These are phyloP conservation scores for Colletotrichum sublineola DNA, from an alignment of 2,329 filamentous ascomycete genomes.

Conservation along the genomic window DNA sequence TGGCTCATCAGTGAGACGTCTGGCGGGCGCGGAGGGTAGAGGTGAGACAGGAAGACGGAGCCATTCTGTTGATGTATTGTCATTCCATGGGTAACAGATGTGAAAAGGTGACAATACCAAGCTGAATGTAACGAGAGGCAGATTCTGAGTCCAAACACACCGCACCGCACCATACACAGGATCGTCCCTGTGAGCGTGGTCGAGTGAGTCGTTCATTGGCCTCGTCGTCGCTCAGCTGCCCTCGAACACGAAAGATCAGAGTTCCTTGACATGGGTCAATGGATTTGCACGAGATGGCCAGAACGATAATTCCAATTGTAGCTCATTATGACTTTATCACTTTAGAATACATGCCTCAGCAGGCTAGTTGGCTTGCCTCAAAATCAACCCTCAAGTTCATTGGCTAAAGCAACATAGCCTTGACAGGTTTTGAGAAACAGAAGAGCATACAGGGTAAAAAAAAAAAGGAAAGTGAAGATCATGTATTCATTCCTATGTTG, in stretches of 20 bases:
- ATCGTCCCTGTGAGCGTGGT: neutral
- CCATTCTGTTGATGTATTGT: neutral
- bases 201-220: neutral
- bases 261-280: neutral
- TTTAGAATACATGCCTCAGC: too few species aligned
- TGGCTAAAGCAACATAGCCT: neutral
- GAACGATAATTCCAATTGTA: too few species aligned
- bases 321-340: too few species aligned
- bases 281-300: neutral
- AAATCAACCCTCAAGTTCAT: too few species aligned
- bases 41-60: neutral
- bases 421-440: neutral
- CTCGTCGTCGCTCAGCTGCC: neutral
- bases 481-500: accelerated
- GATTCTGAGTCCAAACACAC: neutral
- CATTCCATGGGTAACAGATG: neutral
- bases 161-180: neutral
- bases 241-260: neutral
- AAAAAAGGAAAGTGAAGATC: neutral
- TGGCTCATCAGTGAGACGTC: neutral
- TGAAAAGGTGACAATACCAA: neutral
- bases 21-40: neutral
- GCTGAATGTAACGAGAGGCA: neutral
- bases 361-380: too few species aligned
- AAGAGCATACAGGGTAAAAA: neutral